Evolutionary conservation across 23 red algal species (phyloP).

Genomic region (Gracilariopsis chorda): DNA sequence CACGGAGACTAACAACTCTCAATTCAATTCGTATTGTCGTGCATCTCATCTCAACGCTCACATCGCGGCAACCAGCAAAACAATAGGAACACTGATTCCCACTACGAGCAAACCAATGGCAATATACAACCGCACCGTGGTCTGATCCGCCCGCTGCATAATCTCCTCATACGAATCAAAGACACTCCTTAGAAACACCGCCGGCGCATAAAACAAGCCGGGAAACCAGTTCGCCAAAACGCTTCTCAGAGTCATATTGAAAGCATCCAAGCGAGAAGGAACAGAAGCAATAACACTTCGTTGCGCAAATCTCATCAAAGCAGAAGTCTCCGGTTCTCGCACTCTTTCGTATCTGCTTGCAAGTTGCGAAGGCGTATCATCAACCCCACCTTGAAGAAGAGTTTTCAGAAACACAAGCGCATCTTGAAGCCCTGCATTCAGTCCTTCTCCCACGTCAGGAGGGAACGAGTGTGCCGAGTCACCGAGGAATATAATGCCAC

Average conservation of each 20-base stretch:
- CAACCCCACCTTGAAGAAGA: neutral
- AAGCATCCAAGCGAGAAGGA: neutral
- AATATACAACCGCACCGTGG: neutral
- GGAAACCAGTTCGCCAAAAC: neutral
- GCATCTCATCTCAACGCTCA: too few relatives aligned
- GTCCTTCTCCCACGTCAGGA: constrained; percentile 5
- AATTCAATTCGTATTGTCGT: too few relatives aligned
- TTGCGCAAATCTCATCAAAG: neutral
- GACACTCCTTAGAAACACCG: neutral
- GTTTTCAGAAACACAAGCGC: neutral
- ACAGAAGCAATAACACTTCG: neutral
- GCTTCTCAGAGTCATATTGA: neutral
- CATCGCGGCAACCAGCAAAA: neutral
- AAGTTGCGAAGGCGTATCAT: neutral
- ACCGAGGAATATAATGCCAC: constrained; percentile 6
- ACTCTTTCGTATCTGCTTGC: neutral
- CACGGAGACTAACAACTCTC: too few relatives aligned
- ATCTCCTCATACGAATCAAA: neutral
- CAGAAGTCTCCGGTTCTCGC: constrained; percentile 10
- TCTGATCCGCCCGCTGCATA: neutral
- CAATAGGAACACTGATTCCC: neutral
- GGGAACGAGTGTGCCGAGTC: constrained; percentile 18
- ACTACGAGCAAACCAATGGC: neutral
- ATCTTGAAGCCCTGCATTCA: constrained; percentile 25
- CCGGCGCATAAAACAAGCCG: neutral